Base-by-base conservation (phyloP, 495 filamentous ascomycete species). In the Aspergillus haitiensis region DNA sequence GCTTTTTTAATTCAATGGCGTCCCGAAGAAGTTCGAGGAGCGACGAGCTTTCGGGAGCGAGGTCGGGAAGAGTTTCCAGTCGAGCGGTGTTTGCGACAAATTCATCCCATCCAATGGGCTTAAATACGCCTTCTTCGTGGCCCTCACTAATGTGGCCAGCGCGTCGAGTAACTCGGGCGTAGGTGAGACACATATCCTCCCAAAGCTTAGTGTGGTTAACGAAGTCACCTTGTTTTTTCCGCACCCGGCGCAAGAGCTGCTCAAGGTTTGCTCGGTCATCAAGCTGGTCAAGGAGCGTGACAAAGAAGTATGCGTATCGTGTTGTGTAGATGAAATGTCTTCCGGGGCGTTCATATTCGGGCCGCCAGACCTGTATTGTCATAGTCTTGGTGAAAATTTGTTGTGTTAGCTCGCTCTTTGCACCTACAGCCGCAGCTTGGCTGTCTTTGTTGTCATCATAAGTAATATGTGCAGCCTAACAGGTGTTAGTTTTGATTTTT, bases 331-430 rank as follows among this genome's bases (percentile, higher is more conserved):
- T 90, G 66, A 94, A 94, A 67, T 98, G 95, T 44, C 94, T 81
- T 0, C 94, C 94, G 6, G 92, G 86, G 16, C 94, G 86, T 72
- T 99, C 94, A 55, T 88, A 84, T 54, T 97, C 93, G 21, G 94
- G 96, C 59, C 90, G 92, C 94, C 94, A 99, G 11, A 99, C 93
- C 71, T 95, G 91, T 63, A 96, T 85, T 6, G 87, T 85, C 86
- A 96, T 93, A 9, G 92, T 96, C 73, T 96, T 96, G 44, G 92
- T 96, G 66, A 96, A 93, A 65, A 96, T 95, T 54, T 88, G 89
- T 60, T 94, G 89, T 9, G 86, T 87, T 36, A 97, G 80, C 53
- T 94, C 89, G 31, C 79, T 70, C 67, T 89, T 91, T 11, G 92
- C 92, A 7, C 78, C 87, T 50, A 75, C 69, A 5, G 88, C 86